These are phyloP conservation scores for Sclerospora graminicola DNA, from an alignment of 352 stramenopile genomes.

Conservation along the genomic window DNA sequence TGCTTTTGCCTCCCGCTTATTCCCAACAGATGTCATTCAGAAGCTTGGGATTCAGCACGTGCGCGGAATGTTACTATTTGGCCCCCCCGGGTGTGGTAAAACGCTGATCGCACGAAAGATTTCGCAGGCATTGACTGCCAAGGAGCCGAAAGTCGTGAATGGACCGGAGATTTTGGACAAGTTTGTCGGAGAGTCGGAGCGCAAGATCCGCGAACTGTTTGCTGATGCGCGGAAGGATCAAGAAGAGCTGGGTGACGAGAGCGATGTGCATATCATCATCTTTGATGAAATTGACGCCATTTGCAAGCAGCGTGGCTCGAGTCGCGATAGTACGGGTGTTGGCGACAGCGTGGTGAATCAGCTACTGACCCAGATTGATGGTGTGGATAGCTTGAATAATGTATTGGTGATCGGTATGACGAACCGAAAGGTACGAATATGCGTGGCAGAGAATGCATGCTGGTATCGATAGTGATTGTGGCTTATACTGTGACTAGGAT, in stretches of 20 bases:
- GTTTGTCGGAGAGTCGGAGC: constrained; percentile 97
- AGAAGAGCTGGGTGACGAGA: constrained; percentile 91
- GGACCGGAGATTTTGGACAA: constrained; percentile 99
- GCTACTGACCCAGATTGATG: constrained; percentile 99
- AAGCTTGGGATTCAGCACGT: constrained; percentile 99
- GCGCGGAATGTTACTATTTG: constrained; percentile 86
- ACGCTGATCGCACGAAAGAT: constrained; percentile 98
- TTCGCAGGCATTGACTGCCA: constrained; percentile 92
- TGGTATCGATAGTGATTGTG: constrained; percentile 3
- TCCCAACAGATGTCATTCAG: constrained; percentile 91
- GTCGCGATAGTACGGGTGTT: constrained; percentile 91
- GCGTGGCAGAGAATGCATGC: neutral
- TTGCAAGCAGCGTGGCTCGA: constrained; percentile 93
- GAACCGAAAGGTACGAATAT: constrained; percentile 90
- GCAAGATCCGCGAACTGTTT: constrained; percentile 98
- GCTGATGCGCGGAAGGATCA: constrained; percentile 87
- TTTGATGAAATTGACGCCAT: constrained; percentile 99
- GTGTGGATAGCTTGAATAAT: constrained; percentile 99
- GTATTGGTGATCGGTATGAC: constrained; percentile 99
- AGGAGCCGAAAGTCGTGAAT: constrained; percentile 96
- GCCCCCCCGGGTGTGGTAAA: constrained; percentile 88
- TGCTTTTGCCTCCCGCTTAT: constrained; percentile 97
- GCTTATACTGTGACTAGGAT: constrained; percentile 25
- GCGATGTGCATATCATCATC: constrained; percentile 99
- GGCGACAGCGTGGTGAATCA: constrained; percentile 99